These are phyloP conservation scores for Aureobasidium sp. DNA, from an alignment of 2,329 filamentous ascomycete genomes.

Conservation along the genomic window DNA sequence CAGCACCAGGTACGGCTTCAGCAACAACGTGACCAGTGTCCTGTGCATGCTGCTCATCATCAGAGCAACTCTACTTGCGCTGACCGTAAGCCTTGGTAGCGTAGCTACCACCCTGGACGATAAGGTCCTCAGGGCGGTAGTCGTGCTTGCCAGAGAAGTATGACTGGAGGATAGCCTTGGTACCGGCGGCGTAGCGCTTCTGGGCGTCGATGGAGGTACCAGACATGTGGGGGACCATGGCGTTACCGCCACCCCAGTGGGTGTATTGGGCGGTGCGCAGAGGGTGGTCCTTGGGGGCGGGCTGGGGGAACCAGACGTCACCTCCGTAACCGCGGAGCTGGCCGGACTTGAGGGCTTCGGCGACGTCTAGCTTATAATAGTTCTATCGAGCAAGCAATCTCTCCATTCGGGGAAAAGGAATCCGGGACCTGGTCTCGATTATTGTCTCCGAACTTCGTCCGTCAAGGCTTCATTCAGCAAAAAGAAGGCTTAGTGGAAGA, in stretches of 20 bases:
- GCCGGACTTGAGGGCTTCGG: conserved; percentile 81
- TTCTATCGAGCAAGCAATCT: too few relatives aligned
- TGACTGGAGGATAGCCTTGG: conserved; percentile 81
- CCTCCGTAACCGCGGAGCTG: conserved; percentile 84
- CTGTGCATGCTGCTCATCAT: background rate
- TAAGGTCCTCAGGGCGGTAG: conserved; percentile 85
- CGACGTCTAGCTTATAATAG: conserved; percentile 54
- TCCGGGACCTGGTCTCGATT: background rate
- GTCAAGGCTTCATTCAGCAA: background rate
- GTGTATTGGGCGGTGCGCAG: conserved; percentile 80
- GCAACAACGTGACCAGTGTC: background rate
- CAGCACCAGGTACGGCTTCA: conserved; percentile 3
- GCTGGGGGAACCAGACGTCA: conserved; percentile 96
- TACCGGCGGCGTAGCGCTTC: conserved; percentile 52
- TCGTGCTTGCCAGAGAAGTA: conserved; percentile 84
- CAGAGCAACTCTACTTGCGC: conserved; percentile 33
- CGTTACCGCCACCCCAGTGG: conserved; percentile 93
- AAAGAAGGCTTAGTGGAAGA: too few relatives aligned
- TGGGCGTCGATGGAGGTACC: conserved; percentile 98
- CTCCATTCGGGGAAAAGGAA: background rate
- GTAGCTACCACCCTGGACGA: conserved; percentile 83
- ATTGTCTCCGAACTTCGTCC: background rate
- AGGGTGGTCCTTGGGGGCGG: conserved; percentile 84
- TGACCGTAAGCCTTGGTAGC: conserved; percentile 90
- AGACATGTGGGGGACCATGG: conserved; percentile 98